Base-by-base conservation (phyloP, 495 filamentous ascomycete genomes). In the Tuber umbilicatum region DNA sequence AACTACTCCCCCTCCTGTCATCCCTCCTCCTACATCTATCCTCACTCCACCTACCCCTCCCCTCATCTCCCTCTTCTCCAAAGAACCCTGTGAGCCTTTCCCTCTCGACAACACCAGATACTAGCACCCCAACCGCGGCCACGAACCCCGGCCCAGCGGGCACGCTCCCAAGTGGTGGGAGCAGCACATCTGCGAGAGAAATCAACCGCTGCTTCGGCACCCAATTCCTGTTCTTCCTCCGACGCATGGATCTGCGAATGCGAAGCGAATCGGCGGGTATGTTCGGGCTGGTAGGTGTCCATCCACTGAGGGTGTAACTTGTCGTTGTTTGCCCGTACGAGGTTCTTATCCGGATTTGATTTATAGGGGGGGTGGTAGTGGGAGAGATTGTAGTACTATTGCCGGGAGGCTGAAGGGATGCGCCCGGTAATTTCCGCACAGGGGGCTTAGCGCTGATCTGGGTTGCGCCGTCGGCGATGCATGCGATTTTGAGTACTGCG, bases 371-470 rank as follows among this genome's bases (percentile, higher is more conserved):
- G 39, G 77, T 75, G 2, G 77, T 73, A n/a, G 71, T 35, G 31
- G 27, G 0, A 27, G 27, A 14, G 50, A 31, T 35, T 3, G 27
- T 16, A n/a, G 55, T 7, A 64, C 17, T 64, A 64, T 17, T 31
- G 5, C 27, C n/a, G 27, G 27, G 3, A 64, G 55, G 55, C 55
- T 14, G 55, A 14, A 64, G 55, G 0, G 55, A 35, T 1, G 27
- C 14, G 14, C 16, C 35, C 55, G 27, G 55, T 27, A 64, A 64
- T 64, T 64, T 64, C 55, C 55, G 55, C 38, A 73, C 77, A 5
- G 55, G 43, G 7, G 76, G 76, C 21, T 78, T 78, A 2, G 77
- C 70, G n/a, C 75, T 70, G 39, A 78, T 79, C 45, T 79, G 77
- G 0, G 72, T 79, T 60, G 72, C 76, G 2, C 76, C 77, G 9